These are phyloP conservation scores for Ogataea ganodermae DNA, from an alignment of 805 yeast genomes.

Conservation along the genomic window DNA sequence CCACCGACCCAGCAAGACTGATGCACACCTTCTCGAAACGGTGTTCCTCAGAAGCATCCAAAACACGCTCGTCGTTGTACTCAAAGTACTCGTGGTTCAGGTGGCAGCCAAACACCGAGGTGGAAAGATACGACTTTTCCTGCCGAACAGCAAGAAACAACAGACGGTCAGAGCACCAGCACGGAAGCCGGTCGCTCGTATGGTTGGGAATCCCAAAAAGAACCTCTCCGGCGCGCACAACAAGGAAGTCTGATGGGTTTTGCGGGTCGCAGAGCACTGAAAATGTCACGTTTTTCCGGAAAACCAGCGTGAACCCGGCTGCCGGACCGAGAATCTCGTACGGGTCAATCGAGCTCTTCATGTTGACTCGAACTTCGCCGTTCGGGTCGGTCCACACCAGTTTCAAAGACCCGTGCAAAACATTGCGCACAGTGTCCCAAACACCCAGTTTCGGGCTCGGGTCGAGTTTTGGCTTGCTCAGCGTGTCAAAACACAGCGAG, in stretches of 20 bases:
- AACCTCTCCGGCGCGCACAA: conserved; percentile 61
- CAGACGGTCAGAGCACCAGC: conserved; percentile 58
- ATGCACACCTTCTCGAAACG: conserved; percentile 56
- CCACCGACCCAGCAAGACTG: conserved; percentile 60
- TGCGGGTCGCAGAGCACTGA: conserved; percentile 57
- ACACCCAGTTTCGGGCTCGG: conserved; percentile 83
- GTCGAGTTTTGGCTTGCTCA: conserved; percentile 88
- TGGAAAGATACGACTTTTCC: conserved; percentile 12
- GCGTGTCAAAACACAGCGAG: conserved; percentile 75
- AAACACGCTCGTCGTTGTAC: conserved; percentile 10
- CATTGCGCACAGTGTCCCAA: conserved; percentile 85
- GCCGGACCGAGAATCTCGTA: conserved; percentile 64
- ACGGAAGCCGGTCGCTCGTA: conserved; percentile 50
- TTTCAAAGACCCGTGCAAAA: conserved; percentile 66
- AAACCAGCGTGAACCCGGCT: conserved; percentile 77
- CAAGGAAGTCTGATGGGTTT: conserved; percentile 66
- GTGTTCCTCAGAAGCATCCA: conserved; percentile 10
- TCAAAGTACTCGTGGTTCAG: conserved; percentile 20
- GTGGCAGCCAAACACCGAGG: conserved; percentile 30
- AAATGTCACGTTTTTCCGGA: conserved; percentile 58
- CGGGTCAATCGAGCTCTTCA: conserved; percentile 81
- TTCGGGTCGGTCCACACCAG: conserved; percentile 52
- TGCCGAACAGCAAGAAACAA: conserved; percentile 47
- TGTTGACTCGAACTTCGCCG: conserved; percentile 53
- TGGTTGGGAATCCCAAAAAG: conserved; percentile 78